Base-by-base conservation (phyloP, 2,329 filamentous ascomycete genomes). In the Escovopsis sp. region DNA sequence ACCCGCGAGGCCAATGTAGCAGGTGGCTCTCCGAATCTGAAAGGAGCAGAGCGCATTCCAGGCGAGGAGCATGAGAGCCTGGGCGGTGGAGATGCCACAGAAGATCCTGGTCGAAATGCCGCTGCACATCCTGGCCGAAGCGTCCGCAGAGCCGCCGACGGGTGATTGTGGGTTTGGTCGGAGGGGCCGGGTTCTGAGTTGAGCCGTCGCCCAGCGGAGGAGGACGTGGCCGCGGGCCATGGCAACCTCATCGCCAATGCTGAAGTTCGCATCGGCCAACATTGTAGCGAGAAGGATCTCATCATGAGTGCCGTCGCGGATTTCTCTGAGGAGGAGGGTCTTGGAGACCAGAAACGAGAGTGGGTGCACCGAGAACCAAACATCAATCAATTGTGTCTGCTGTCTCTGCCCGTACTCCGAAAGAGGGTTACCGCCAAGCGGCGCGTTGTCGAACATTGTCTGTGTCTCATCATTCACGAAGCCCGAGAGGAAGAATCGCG, bases 351-450 rank as follows among this genome's bases (percentile, higher is more conserved):
- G 50, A 40, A 59, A 57, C 8, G 61, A 62, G 7, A 65, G 47
- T 24, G 62, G 62, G 36, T 65, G 62, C 11, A 54, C 46, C 1
- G 58, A 61, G 43, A 60, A 65, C 62, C 62, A 65, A 20, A 65
- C 55, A 39, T 65, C 62, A 35, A 65, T 58, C 20, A 65, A 49
- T 41, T 61, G 58, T 7, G 50, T 58, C 40, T 56, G 53, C 30
- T 60, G 57, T 29, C 57, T 46, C 27, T 52, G 52, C 7, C 56
- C 55, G 27, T 58, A 54, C 35, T 53, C 54, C 24, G 49, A 48
- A 5, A 60, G 43, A 15, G 57, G 56, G 37, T 50, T 57, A 40
- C 44, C 47, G 9, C 49, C 41, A 2, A 45, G 40, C 7, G 49
- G 31, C 24, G 41, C 37, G 13, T 43, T 48, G 41, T 59, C 57